These are phyloP conservation scores for Pseudocercospora musae DNA, from an alignment of 2,329 filamentous ascomycete genomes.

Conservation along the genomic window DNA sequence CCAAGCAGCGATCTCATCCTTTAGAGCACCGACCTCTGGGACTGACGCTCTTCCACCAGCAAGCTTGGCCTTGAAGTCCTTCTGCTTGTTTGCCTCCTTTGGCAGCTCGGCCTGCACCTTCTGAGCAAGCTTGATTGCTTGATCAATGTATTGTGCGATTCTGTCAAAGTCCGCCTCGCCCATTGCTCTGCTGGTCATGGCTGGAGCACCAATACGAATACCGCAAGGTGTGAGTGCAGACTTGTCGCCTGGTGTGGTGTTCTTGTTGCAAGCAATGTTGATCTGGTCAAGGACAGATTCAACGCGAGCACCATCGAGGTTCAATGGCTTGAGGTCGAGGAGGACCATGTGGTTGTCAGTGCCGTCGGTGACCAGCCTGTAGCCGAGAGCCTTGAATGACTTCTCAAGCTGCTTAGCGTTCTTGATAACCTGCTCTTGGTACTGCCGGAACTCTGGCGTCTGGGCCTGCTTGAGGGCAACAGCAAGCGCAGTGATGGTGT, in stretches of 20 bases:
- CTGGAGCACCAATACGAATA: constrained; percentile 92
- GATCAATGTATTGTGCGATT: constrained; percentile 85
- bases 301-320: constrained; percentile 87
- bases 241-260: constrained; percentile 96
- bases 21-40: constrained; percentile 73
- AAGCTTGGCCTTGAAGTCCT: constrained; percentile 97
- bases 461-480: constrained; percentile 94
- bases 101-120: constrained; percentile 79
- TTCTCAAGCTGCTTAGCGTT: constrained; percentile 90
- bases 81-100: constrained; percentile 98
- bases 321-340: constrained; percentile 77
- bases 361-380: constrained; percentile 92
- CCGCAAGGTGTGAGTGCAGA: constrained; percentile 91
- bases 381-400: constrained; percentile 73
- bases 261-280: constrained; percentile 99
- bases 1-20: constrained; percentile 87
- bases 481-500: constrained; percentile 95
- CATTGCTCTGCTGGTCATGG: constrained; percentile 96
- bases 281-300: constrained; percentile 96
- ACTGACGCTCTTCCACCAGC: constrained; percentile 62
- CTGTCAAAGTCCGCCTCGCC: constrained; percentile 87
- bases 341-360: constrained; percentile 98
- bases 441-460: constrained; percentile 83
- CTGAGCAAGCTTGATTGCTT: constrained; percentile 84
- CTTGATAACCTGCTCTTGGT: constrained; percentile 86